Percentiles rank a stretch among this genome's conserved stretches.
Evolutionary conservation across 768 basidiomycete species (phyloP).

Genomic region (Saitozyma podzolica): DNA sequence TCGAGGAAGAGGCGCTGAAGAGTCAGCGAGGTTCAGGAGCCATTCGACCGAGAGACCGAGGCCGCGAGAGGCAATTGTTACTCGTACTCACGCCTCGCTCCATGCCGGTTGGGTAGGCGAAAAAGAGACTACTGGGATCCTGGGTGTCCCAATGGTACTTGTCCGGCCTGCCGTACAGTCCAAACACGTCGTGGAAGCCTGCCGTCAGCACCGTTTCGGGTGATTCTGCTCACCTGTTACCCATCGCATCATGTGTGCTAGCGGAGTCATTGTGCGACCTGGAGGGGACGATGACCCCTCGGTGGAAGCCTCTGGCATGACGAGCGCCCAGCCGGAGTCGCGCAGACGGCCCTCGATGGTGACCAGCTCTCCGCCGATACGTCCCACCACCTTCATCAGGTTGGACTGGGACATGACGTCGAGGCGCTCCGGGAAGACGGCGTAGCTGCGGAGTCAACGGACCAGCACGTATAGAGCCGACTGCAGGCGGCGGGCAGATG

Average conservation of each 20-base stretch:
- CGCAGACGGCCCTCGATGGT: constrained; percentile 66
- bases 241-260: constrained; percentile 88
- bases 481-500: not conserved
- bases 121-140: constrained; percentile 80
- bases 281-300: constrained; percentile 18
- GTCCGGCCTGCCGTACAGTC: constrained; percentile 82
- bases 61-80: too few species aligned
- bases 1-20: constrained; percentile 79
- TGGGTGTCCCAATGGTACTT: constrained; percentile 87
- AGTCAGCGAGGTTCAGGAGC: constrained; percentile 3
- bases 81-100: constrained; percentile 69
- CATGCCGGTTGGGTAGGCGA: constrained; percentile 86
- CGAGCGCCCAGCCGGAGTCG: constrained; percentile 70
- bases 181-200: constrained; percentile 84
- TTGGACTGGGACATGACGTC: constrained; percentile 85
- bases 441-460: constrained; percentile 55
- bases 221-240: constrained; percentile 65
- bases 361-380: constrained; percentile 73
- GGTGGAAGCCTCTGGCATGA: constrained; percentile 73
- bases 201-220: constrained; percentile 9
- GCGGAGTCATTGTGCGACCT: constrained; percentile 53
- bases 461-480: not conserved
- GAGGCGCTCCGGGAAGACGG: constrained; percentile 93
- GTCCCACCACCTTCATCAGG: constrained; percentile 86
- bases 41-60: constrained; percentile 23